These are phyloP conservation scores for Acer negundo DNA, from an alignment of 345 rosid genomes.

Conservation along the genomic window DNA sequence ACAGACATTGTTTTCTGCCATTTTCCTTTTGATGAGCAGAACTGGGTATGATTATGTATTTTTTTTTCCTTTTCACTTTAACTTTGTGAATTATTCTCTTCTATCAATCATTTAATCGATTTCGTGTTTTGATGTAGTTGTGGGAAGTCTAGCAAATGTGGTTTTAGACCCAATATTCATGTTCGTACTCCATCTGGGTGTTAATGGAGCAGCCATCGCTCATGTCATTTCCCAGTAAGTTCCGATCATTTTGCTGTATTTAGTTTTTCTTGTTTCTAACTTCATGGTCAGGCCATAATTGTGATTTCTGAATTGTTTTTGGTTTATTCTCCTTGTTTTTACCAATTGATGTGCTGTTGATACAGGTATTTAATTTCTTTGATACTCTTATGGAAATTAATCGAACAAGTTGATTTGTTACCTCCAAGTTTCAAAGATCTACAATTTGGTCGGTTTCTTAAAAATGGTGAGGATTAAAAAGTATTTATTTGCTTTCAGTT, in stretches of 20 bases:
- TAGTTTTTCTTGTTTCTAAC: neutral
- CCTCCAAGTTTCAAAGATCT: slow-evolving; percentile 40
- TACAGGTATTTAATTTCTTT: slow-evolving; percentile 38
- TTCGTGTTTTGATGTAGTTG: slow-evolving; percentile 32
- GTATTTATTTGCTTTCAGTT: neutral
- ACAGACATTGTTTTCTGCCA: neutral
- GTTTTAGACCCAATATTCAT: slow-evolving; percentile 54
- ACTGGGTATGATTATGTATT: neutral
- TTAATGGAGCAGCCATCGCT: slow-evolving; percentile 68
- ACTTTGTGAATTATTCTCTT: neutral
- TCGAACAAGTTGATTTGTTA: slow-evolving; percentile 30
- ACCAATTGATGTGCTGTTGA: neutral
- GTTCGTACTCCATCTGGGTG: slow-evolving; percentile 47
- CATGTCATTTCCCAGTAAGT: slow-evolving; percentile 47
- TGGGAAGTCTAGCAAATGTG: slow-evolving; percentile 49
- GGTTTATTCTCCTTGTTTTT: neutral
- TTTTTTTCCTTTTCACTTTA: neutral
- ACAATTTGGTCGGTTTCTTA: slow-evolving; percentile 41
- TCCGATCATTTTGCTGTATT: slow-evolving; percentile 1
- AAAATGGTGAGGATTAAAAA: slow-evolving; percentile 36
- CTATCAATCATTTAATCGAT: neutral
- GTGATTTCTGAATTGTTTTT: neutral
- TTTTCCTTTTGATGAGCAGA: neutral
- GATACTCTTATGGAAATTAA: slow-evolving; percentile 40
- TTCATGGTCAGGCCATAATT: neutral